These are phyloP conservation scores for Lanmaoa rubissima DNA, from an alignment of 768 basidiomycete species.

Conservation along the genomic window DNA sequence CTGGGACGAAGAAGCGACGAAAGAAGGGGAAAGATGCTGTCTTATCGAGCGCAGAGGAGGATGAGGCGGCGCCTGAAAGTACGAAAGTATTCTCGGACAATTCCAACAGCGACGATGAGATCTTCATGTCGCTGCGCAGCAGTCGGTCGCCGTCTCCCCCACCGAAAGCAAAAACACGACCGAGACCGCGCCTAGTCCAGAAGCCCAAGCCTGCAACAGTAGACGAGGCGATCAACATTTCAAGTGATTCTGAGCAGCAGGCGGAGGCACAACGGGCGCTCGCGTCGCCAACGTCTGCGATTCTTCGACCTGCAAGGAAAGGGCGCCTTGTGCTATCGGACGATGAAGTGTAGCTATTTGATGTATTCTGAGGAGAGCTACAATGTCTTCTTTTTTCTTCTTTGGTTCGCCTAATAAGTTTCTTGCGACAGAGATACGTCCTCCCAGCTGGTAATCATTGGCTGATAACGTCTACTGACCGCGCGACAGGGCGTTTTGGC, in stretches of 20 bases:
- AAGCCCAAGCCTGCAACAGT: conserved; percentile 21
- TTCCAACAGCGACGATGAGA: conserved; percentile 27
- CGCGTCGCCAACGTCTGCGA: conserved; percentile 4
- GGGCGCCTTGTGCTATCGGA: conserved; percentile 38
- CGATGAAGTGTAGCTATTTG: conserved; percentile 31
- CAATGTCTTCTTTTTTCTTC: neutral
- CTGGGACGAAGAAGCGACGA: conserved; percentile 59
- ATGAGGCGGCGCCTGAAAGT: conserved; percentile 13
- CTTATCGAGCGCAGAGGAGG: conserved; percentile 38
- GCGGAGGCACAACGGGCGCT: neutral
- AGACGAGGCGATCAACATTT: conserved; percentile 18
- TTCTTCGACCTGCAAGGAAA: conserved; percentile 22
- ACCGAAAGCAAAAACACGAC: conserved; percentile 23
- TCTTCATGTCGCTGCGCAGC: conserved; percentile 19
- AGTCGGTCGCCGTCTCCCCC: conserved; percentile 26
- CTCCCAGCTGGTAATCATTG: neutral
- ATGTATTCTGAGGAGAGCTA: conserved; percentile 9
- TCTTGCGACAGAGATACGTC: conserved; percentile 4
- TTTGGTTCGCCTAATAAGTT: conserved; percentile 4
- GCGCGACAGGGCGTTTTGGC: neutral
- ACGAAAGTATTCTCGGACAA: conserved; percentile 18
- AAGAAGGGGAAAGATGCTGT: conserved; percentile 44
- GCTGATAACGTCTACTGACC: neutral
- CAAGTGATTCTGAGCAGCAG: conserved; percentile 22
- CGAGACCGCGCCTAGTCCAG: conserved; percentile 43